phyloP scores from a whole-genome alignment of 495 filamentous ascomycete genomes.

The Aspergillus funiculosus region DNA sequence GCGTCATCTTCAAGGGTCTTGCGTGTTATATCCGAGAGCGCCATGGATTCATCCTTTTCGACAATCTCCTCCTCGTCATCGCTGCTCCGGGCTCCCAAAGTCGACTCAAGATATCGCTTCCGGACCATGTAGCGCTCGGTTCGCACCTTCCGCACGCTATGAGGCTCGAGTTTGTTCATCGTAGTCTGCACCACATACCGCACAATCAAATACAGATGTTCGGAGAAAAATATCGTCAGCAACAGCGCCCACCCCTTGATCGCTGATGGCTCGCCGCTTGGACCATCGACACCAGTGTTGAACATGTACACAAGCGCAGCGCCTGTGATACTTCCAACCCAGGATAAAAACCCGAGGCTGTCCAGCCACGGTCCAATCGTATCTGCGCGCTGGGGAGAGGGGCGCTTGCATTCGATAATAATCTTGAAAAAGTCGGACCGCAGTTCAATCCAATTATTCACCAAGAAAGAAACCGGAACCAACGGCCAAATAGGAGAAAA shows the following conservation, averaged over 20 bases:
- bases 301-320: conserved; percentile 87
- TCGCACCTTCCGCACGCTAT: conserved; percentile 75
- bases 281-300: conserved; percentile 54
- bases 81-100: conserved; percentile 28
- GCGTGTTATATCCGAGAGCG: conserved; percentile 35
- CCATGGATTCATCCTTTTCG: conserved; percentile 9
- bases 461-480: conserved; percentile 77
- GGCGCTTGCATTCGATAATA: conserved; percentile 79
- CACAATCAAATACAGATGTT: conserved; percentile 75
- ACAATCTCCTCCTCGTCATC: conserved; percentile 21
- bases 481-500: conserved; percentile 94
- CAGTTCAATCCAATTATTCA: conserved; percentile 96
- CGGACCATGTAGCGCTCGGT: conserved; percentile 67
- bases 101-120: conserved; percentile 60
- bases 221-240: conserved; percentile 76
- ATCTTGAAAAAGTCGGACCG: conserved; percentile 94
- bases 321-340: conserved; percentile 83
- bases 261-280: conserved; percentile 49
- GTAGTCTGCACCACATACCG: conserved; percentile 63
- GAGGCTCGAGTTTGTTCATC: conserved; percentile 75
- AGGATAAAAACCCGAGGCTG: conserved; percentile 78
- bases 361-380: conserved; percentile 95
- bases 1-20: conserved; percentile 62
- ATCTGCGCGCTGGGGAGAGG: conserved; percentile 80
- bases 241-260: conserved; percentile 80